Conservation (phyloP, 169 alveolate species). For the Plasmodium berghei region DNA sequence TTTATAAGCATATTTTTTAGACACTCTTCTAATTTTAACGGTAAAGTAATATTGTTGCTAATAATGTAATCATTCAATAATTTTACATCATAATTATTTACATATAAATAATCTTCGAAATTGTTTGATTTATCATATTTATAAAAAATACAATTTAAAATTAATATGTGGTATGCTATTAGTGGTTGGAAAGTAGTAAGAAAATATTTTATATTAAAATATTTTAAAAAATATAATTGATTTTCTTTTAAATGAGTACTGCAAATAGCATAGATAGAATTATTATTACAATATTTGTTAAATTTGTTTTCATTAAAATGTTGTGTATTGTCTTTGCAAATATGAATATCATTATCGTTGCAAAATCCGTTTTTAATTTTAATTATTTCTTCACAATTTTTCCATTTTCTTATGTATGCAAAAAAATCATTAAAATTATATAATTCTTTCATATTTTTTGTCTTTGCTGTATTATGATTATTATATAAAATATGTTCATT, state of each 20-base stretch:
- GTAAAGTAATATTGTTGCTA: conserved; percentile 23
- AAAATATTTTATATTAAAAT: conserved; percentile 42
- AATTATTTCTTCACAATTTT: background rate
- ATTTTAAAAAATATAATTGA: conserved; percentile 39
- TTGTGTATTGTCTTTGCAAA: background rate
- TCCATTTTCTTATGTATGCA: conserved; percentile 11
- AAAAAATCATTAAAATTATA: conserved; percentile 20
- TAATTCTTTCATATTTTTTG: conserved; percentile 4
- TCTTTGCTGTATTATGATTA: conserved; percentile 2
- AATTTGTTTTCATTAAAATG: too few species aligned
- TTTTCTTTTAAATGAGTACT: conserved; percentile 8
- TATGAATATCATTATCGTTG: background rate
- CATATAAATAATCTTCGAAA: conserved; percentile 11
- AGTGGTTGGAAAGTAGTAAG: conserved; percentile 34
- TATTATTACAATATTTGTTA: too few species aligned
- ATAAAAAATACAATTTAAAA: conserved; percentile 17
- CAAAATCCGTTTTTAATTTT: background rate
- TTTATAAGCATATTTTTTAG: conserved; percentile 16
- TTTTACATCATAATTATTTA: conserved; percentile 17
- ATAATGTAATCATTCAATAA: conserved; percentile 19
- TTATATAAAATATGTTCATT: background rate
- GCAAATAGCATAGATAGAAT: too few species aligned
- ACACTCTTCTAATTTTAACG: conserved; percentile 22
- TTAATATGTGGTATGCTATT: conserved; percentile 63
- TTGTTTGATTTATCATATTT: conserved; percentile 7